Conservation (phyloP, 2,329 filamentous ascomycete genomes). For the Madurella fahalii region DNA sequence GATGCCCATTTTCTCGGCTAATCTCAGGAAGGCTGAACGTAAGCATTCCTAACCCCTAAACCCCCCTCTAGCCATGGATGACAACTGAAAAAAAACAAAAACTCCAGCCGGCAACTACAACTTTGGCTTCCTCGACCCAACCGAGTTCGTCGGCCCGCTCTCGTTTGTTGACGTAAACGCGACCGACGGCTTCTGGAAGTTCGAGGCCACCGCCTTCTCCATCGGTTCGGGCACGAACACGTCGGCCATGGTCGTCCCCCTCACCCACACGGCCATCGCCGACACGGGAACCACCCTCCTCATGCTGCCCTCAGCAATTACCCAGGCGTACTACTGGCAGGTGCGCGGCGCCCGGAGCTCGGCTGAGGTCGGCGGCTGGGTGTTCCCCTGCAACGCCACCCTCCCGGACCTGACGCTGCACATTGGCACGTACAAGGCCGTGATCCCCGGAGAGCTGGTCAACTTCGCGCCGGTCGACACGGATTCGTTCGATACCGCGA, state of each 20-base stretch:
- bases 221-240: slow-evolving; percentile 28
- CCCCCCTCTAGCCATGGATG: slow-evolving; percentile 30
- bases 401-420: slow-evolving; percentile 36
- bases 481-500: slow-evolving; percentile 48
- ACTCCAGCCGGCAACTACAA: slow-evolving; percentile 34
- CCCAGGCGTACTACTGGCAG: slow-evolving; percentile 53
- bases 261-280: slow-evolving; percentile 51
- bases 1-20: slow-evolving; percentile 34
- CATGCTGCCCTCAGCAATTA: slow-evolving; percentile 48
- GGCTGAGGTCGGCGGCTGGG: slow-evolving; percentile 45
- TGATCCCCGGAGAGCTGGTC: slow-evolving; percentile 41
- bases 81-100: slow-evolving; percentile 29
- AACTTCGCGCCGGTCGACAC: slow-evolving; percentile 44
- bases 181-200: slow-evolving; percentile 58
- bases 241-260: slow-evolving; percentile 26
- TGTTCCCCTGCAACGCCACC: slow-evolving; percentile 26
- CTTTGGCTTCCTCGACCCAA: slow-evolving; percentile 48
- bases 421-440: slow-evolving; percentile 47
- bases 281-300: slow-evolving; percentile 65
- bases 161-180: slow-evolving; percentile 52
- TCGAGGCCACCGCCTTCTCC: slow-evolving; percentile 51
- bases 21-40: slow-evolving; percentile 36
- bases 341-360: slow-evolving; percentile 46
- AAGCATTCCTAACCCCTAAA: slow-evolving; percentile 12
- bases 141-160: slow-evolving; percentile 53